phyloP scores from a whole-genome alignment of 2,329 filamentous ascomycete species.

The Stenocarpella maydis region DNA sequence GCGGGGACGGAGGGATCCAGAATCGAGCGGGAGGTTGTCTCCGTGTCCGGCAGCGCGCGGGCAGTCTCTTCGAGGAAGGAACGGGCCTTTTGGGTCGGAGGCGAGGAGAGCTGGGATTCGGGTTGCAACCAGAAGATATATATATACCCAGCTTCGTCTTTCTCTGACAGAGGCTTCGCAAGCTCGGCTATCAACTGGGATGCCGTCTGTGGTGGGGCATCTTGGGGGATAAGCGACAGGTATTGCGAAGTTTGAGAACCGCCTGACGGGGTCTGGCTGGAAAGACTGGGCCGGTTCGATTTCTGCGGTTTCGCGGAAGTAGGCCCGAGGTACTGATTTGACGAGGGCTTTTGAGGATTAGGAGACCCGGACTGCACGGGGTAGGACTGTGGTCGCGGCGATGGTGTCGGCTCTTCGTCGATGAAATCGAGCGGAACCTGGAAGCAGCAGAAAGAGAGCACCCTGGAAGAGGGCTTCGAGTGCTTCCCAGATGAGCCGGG shows the following conservation, averaged over 20 bases:
- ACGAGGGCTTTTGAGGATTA: conserved; percentile 40
- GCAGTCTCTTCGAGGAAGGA: conserved; percentile 62
- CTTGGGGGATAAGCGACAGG: conserved; percentile 74
- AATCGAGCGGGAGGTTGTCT: conserved; percentile 64
- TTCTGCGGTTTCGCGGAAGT: conserved; percentile 38
- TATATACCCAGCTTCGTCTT: conserved; percentile 89
- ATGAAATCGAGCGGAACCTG: conserved; percentile 49
- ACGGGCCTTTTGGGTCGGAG: conserved; percentile 66
- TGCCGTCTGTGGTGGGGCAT: conserved; percentile 71
- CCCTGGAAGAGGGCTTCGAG: conserved; percentile 44
- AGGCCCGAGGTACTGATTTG: conserved; percentile 41
- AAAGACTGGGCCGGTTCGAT: conserved; percentile 39
- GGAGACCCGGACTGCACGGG: conserved; percentile 50
- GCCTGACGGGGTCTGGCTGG: conserved; percentile 39
- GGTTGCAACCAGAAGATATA: conserved; percentile 99
- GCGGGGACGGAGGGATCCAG: conserved; percentile 55
- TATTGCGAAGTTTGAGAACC: conserved; percentile 54
- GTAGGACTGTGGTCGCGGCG: conserved; percentile 55
- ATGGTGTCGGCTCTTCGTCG: conserved; percentile 49
- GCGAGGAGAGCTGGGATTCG: conserved; percentile 59
- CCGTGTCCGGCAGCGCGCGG: conserved; percentile 45
- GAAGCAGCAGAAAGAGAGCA: conserved; percentile 60
- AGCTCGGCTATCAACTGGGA: conserved; percentile 80
- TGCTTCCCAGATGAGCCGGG: conserved; percentile 23
- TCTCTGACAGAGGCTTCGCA: conserved; percentile 74